Base-by-base conservation (phyloP, 345 rosid genomes). In the Garcia nutans region DNA sequence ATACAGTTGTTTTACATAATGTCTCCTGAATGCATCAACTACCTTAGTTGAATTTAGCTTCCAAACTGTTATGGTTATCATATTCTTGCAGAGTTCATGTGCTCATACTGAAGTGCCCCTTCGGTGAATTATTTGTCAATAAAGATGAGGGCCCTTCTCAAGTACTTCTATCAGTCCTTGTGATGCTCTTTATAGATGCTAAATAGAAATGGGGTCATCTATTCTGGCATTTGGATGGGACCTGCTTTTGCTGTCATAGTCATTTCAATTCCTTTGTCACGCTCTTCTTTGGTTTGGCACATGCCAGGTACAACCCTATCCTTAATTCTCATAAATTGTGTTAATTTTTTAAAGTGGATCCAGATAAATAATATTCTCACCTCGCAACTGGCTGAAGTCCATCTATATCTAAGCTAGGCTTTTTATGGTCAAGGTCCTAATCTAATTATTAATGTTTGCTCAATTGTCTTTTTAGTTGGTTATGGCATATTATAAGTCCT, bases 231-330 rank as follows among this genome's bases (percentile, higher is more conserved):
- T 71, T 49, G 65, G 62, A 60, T 75, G 74, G 83, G 81, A 63
- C 83, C 79, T 82, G 70, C 79, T 77, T 70, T 78, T 83, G 85
- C 77, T 77, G 80, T 85, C 84, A 62, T 49, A 67, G 82, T 80
- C 89, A 80, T 81, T 77, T 86, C 88, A 84, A 83, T 82, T 77
- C 82, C 78, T 10, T 72, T 77, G 79, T 79, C 85, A 71, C 78
- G 41, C 79, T 80, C 79, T 72, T 73, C 77, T 72, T 37, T 61
- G 79, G 41, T 58, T 68, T 68, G 70, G 57, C 86, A 73, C 49
- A 70, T 15, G 68, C 71, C 82, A 67, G 85, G 80, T 68, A 78
- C 82, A 60, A 56, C 41, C 74, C 63, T 78, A 64, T 73, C 76
- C 80, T 77, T 67, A 37, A 60, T 45, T 72, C 79, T 75, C 23